Evolutionary conservation across 148 eudicot genomes (phyloP), one percentile per base, ranked within the genome.

Genomic region (Fagopyrum tataricum): DNA sequence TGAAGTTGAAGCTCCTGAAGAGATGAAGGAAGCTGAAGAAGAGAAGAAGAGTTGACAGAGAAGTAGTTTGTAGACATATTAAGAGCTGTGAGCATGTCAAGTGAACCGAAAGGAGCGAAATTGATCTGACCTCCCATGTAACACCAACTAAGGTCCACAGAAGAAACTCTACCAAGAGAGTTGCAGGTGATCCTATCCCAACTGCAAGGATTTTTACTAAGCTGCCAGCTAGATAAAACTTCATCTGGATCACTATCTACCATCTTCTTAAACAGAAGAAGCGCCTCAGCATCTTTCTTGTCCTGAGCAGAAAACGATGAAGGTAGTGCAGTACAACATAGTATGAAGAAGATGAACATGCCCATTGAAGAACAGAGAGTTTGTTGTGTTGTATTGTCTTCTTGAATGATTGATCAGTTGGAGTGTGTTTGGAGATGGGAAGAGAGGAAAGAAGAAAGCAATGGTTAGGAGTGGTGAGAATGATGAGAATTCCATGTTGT

Each of bases 131-230:
- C 98, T 5, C 40, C 72, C 21, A 95, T 89, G 44, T 81, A 75
- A 15, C 85, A 78, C 81, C 90, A 83, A 75, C 84, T 84, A 17
- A 95, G 93, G 79, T 95, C 97, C 7, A 95, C 77, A 43, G 82
- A 75, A 9, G 93, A 48, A 5, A 87, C 97, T 2, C 97, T 83
- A 2, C 87, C 87, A 0, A 76, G 79, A 40, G 76, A n/a, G 2
- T 79, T 85, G 79, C 98, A 95, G 40, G 81, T 81, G 4, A 95
- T 81, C 4, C 93, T 93, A 67, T 80, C 72, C 97, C 97, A 95
- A 9, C 79, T 79, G 82, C 98, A 95, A 12, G 87, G 78, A 13
- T 73, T 76, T 69, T 76, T 86, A 18, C 73, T 78, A 39, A 74
- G 71, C 47, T 82, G 77, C 98, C 98, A 95, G 18, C 61, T 75